These are phyloP conservation scores for Trypanosoma caninum DNA, from an alignment of 208 protist species.

Conservation along the genomic window DNA sequence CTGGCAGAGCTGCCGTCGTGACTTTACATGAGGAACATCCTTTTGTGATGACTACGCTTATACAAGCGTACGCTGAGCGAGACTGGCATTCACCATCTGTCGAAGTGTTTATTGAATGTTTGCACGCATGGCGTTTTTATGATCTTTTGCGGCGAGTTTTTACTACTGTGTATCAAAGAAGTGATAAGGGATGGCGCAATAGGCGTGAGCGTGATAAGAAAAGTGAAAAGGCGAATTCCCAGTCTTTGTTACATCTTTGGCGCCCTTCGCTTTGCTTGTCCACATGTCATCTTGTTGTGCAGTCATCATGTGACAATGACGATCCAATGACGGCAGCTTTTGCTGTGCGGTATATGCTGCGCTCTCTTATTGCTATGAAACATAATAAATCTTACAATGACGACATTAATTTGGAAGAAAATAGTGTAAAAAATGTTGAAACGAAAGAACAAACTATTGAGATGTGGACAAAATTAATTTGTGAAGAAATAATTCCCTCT, in stretches of 20 bases:
- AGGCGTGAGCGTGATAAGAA: not conserved
- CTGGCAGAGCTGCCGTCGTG: not conserved
- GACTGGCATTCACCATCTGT: conserved; percentile 41
- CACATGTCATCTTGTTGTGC: conserved; percentile 13
- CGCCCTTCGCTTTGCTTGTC: conserved; percentile 6
- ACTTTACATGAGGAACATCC: not conserved
- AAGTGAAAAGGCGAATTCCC: not conserved
- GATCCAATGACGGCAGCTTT: conserved; percentile 21
- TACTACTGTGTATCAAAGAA: conserved; percentile 20
- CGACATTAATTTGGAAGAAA: not conserved
- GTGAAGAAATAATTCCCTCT: conserved; percentile 22
- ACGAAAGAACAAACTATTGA: conserved; percentile 13
- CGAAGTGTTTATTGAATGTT: conserved; percentile 41
- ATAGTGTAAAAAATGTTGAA: not conserved
- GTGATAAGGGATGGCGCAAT: conserved; percentile 2
- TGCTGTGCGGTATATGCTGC: conserved; percentile 18
- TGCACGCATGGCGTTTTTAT: conserved; percentile 46
- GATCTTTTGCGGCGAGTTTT: conserved; percentile 49
- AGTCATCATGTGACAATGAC: conserved; percentile 11
- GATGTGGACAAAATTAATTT: conserved; percentile 24
- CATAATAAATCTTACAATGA: not conserved
- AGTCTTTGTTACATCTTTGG: not conserved
- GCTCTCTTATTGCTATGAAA: conserved; percentile 8
- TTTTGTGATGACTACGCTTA: conserved; percentile 11
- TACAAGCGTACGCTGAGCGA: conserved; percentile 27